Base-by-base conservation (phyloP, 2,329 filamentous ascomycete species). In the Dothideomycetes sp. region DNA sequence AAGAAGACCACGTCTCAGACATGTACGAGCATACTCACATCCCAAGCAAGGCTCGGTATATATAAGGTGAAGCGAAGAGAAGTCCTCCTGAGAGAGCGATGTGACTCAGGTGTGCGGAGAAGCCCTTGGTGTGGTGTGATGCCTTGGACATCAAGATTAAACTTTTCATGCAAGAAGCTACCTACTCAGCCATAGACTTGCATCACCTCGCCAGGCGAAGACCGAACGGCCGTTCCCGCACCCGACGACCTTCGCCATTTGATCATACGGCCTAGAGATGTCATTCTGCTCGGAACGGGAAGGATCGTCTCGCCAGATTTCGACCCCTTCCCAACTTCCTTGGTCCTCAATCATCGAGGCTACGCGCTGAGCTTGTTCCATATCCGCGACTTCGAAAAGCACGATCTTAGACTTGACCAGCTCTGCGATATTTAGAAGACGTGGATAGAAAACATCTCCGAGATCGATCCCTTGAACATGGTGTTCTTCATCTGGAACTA, bases 301-400 rank as follows among this genome's bases (percentile, higher is more conserved):
- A 0, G 77, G 77, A 58, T 69, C 73, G 54, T 89, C 84, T 40
- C 80, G 64, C 84, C 84, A 89, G 4, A 88, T 67, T 57, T 87
- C 79, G 2, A 79, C 57, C 3, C 55, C 53, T 3, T 62, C 56
- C 52, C 55, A 66, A 16, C 44, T 34, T 1, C 49, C 47, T 10
- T 39, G 43, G 9, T 43, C 37, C n/a, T 41, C 61, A 49, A 68
- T 72, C 52, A 75, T 61, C 7, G 55, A 50, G 1, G 72, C 69
- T 2, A 91, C 80, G 10, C 84, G 66, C 4, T 58, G 40, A 0
- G 82, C 84, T 59, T 93, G 85, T 4, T 60, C 63, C 44, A 76
- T 57, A 50, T 84, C 82, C 0, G 79, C 82, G 18, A 89, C 72
- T 58, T 93, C 85, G 46, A 88, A 68, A 1, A 85, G 56, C 8